Conservation (phyloP, 768 basidiomycete species). For the Lactarius indigo region DNA sequence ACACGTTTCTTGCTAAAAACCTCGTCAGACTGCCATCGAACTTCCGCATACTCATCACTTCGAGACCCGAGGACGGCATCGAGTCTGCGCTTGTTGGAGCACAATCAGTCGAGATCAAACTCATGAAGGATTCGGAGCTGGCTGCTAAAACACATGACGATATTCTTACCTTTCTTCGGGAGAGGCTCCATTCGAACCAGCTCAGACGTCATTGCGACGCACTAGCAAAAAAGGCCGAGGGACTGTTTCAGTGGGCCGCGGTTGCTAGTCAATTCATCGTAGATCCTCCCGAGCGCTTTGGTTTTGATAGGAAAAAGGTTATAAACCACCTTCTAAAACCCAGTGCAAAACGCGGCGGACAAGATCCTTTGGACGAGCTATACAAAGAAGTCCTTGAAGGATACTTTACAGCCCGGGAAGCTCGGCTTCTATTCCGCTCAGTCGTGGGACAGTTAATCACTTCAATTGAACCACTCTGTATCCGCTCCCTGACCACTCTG, state of each 20-base stretch:
- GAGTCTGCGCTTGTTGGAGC: not conserved
- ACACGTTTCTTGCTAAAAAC: not conserved
- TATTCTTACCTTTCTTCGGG: not conserved
- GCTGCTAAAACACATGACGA: not conserved
- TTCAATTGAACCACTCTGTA: too few species aligned
- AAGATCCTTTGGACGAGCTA: too few species aligned
- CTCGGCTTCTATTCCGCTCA: too few species aligned
- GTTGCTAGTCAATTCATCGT: not conserved
- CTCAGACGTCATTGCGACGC: not conserved
- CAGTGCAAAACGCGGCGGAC: not conserved
- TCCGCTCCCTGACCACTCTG: too few species aligned
- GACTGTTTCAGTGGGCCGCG: constrained; percentile 1
- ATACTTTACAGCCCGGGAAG: too few species aligned
- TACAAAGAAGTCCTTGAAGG: too few species aligned
- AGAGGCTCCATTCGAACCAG: not conserved
- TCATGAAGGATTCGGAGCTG: not conserved
- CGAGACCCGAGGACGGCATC: not conserved
- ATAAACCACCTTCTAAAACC: not conserved
- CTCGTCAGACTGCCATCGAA: not conserved
- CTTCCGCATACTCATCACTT: not conserved
- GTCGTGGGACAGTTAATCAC: too few species aligned
- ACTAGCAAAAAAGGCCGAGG: not conserved
- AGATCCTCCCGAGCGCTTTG: not conserved
- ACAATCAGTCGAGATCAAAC: not conserved
- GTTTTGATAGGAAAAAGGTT: too few species aligned